Base-by-base conservation (phyloP, 177 flowering plant species). In the Tripterygium wilfordii region DNA sequence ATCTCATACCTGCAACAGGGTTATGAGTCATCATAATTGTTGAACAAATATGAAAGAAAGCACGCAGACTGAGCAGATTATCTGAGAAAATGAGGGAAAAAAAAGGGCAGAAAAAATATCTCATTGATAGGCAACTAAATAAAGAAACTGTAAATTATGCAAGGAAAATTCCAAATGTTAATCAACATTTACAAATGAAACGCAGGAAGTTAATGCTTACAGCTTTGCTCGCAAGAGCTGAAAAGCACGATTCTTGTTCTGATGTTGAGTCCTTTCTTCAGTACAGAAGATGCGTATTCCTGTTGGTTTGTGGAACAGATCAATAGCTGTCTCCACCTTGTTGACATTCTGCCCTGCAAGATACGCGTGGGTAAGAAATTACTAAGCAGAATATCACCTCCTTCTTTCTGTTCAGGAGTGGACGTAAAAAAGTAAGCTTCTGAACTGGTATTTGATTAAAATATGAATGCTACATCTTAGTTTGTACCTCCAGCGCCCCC, bases 321-420 rank as follows among this genome's bases (percentile, higher is more conserved):
- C 99, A 37, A 83, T 68, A 47, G 99, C 99, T 37, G 96, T 92
- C 65, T 92, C 99, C 67, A 92, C 99, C 88, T 92, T 92, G 82
- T 88, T 92, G 39, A 92, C 99, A 70, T 92, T 92, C 68, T 92
- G 99, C 38, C 99, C 99, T 92, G 91, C 71, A 78, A 30, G 17
- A 59, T 22, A 45, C 51, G 44, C 20, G 49, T 33, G 21, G 28
- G 42, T 27, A 39, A 62, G 32, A 58, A 12, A 45, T 23, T 27
- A 45, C 15, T 18, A 10, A 30, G 33, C 7, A 12, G 7, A 30
- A 30, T 12, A 30, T n/a, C n/a, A n/a, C n/a, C n/a, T n/a, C n/a
- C n/a, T n/a, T n/a, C n/a, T n/a, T n/a, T n/a, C n/a, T n/a, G n/a
- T n/a, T n/a, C n/a, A n/a, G n/a, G n/a, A n/a, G n/a, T n/a, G n/a